Conservation (phyloP, 371 early-diverging fungal species). For the Gilbertella persicaria region DNA sequence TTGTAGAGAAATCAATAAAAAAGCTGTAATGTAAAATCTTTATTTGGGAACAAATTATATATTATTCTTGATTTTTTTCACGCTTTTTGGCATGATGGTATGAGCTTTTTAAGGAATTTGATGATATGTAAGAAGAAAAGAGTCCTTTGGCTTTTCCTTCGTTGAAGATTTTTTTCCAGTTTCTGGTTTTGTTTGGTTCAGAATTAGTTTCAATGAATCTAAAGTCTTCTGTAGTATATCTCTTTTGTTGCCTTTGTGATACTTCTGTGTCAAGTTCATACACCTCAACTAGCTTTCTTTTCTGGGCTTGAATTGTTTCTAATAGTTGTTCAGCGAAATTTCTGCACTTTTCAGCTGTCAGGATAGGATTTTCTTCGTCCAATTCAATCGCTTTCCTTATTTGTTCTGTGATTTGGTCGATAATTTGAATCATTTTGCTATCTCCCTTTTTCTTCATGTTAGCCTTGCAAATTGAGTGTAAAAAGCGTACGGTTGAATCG, state of each 20-base stretch:
- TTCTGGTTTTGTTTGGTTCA: slow-evolving; percentile 17
- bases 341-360: slow-evolving; percentile 22
- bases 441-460: slow-evolving; percentile 20
- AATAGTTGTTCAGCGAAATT: slow-evolving; percentile 15
- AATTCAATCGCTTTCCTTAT: slow-evolving; percentile 19
- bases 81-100: slow-evolving; percentile 14
- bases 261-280: slow-evolving; percentile 16
- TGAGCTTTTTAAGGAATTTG: slow-evolving; percentile 16
- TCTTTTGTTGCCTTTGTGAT: slow-evolving; percentile 16
- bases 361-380: slow-evolving; percentile 19
- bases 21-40: slow-evolving; percentile 12
- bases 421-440: slow-evolving; percentile 10
- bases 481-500: slow-evolving; percentile 19
- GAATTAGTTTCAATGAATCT: slow-evolving; percentile 18
- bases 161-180: slow-evolving; percentile 15
- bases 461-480: slow-evolving; percentile 14
- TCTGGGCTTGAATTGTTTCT: slow-evolving; percentile 14
- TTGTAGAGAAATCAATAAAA: slow-evolving; percentile 8
- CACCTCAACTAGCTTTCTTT: slow-evolving; percentile 16
- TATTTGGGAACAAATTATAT: slow-evolving; percentile 14
- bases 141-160: slow-evolving; percentile 14
- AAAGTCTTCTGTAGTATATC: slow-evolving; percentile 20
- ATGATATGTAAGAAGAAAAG: slow-evolving; percentile 12
- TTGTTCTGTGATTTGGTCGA: slow-evolving; percentile 18
- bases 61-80: slow-evolving; percentile 15